A percentile compares a stretch with the other conserved stretches of the same genome.
These are phyloP conservation scores for Periconia digitata DNA, from an alignment of 2,329 filamentous ascomycete species.

Conservation along the genomic window DNA sequence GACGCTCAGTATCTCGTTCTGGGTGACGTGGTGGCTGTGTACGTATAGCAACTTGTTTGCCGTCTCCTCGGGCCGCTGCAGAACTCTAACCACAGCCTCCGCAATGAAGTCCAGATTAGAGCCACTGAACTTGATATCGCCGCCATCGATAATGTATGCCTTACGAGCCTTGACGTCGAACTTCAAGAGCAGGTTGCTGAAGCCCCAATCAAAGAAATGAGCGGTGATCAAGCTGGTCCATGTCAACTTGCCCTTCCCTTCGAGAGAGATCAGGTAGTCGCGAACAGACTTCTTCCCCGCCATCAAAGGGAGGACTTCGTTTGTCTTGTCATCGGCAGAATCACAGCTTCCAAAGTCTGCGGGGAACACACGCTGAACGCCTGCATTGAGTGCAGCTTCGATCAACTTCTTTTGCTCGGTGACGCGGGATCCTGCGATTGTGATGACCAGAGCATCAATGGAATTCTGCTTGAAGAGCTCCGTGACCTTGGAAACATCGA, in stretches of 20 bases:
- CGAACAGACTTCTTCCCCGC: constrained; percentile 49
- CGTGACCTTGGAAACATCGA: constrained; percentile 32
- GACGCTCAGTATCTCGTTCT: constrained; percentile 59
- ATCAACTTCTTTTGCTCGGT: constrained; percentile 55
- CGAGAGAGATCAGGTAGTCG: constrained; percentile 53
- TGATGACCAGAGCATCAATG: constrained; percentile 54
- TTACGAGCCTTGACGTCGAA: constrained; percentile 55
- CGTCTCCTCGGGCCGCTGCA: constrained; percentile 51
- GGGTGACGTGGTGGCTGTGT: constrained; percentile 59
- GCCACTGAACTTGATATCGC: constrained; percentile 56
- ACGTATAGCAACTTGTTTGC: constrained; percentile 61
- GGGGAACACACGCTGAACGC: constrained; percentile 63
- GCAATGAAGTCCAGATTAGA: constrained; percentile 58
- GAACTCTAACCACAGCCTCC: constrained; percentile 54
- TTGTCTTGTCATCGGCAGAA: constrained; percentile 43
- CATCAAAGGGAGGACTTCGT: constrained; percentile 55
- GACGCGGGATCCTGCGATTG: constrained; percentile 50
- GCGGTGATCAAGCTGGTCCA: constrained; percentile 65
- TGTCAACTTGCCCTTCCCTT: constrained; percentile 44
- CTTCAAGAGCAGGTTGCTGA: constrained; percentile 53
- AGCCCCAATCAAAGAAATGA: constrained; percentile 64
- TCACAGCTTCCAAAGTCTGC: constrained; percentile 59
- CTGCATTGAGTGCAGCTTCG: constrained; percentile 60
- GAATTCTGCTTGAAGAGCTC: constrained; percentile 48
- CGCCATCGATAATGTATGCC: constrained; percentile 60